Percentiles rank a stretch among this genome's conserved stretches.
phyloP scores from a whole-genome alignment of 441 rosid species.

The Croton setiger region DNA sequence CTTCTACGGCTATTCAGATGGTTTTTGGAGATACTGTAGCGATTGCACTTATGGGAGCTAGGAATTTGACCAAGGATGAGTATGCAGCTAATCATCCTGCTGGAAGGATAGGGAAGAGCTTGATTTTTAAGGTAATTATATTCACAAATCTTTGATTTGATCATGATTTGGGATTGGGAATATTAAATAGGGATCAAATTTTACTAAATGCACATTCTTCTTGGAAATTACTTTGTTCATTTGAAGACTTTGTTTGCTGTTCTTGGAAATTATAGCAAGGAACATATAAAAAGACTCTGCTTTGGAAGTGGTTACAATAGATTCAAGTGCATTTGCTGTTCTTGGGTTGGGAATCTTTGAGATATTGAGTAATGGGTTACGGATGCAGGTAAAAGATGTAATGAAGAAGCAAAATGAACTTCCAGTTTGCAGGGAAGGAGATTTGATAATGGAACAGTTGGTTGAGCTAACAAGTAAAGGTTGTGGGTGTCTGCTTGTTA shows the following conservation, averaged over 20 bases:
- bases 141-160: not conserved
- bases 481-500: slow-evolving; percentile 86
- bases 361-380: not conserved
- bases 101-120: slow-evolving; percentile 85
- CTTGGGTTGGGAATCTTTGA: not conserved
- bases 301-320: not conserved
- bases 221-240: not conserved
- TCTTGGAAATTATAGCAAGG: not conserved
- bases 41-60: slow-evolving; percentile 86
- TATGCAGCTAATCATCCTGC: slow-evolving; percentile 96
- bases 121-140: slow-evolving; percentile 65
- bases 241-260: not conserved
- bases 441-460: slow-evolving; percentile 87
- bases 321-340: not conserved
- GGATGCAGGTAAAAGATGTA: slow-evolving; percentile 72
- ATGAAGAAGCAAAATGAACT: slow-evolving; percentile 93
- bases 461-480: slow-evolving; percentile 91
- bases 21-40: slow-evolving; percentile 97
- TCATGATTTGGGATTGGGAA: not conserved
- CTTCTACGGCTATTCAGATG: slow-evolving; percentile 98
- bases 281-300: no score
- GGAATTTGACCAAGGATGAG: slow-evolving; percentile 70
- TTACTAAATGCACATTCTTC: not conserved
- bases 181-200: not conserved
- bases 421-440: slow-evolving; percentile 83